Evolutionary conservation across 2,329 filamentous ascomycete genomes (phyloP), one percentile per base, ranked within the genome.

Genomic region (Emergomyces pasteurianus): DNA sequence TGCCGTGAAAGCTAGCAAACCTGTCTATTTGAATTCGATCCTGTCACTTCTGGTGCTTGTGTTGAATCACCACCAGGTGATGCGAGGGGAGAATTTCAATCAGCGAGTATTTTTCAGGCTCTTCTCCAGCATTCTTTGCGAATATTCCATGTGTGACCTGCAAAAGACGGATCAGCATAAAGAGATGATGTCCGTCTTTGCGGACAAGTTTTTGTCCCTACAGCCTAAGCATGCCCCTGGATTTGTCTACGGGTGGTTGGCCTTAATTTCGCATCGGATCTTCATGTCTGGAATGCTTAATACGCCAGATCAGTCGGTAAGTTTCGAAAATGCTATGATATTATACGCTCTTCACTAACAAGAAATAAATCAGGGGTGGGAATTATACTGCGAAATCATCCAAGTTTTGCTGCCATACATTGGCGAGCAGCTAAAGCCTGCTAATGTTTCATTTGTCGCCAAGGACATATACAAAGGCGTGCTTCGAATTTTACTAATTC

Each of bases 71-170:
- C 90, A 97, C 71, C 87, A 95, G 68, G 81, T 88, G 60, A 89
- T 86, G 73, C 85, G 87, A 53, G 88, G 86, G 3, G 91, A 96
- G 59, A 82, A 81, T 46, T 92, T 95, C 78, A 92, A 90, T 68
- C 88, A 92, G 70, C 86, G 90, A 63, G 86, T 95, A 36, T 97
- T 96, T 79, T 94, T 92, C 82, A 86, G 92, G 53, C 81, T 99
- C 49, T 88, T 96, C 70, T 92, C 90, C 0, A 83, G 88, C 68
- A 81, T 96, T 55, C 80, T 99, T 4, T 89, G 88, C 72, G 87
- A 94, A 67, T 81, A 92, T 60, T 80, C 83, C 34, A 70, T 78
- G 54, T 77, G 83, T 55, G 81, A 81, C 14, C 80, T 85, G 63
- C 80, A 86, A 61, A 71, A 86, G 40, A 72, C 80, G 53, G 79